Evolutionary conservation across 2,329 filamentous ascomycete genomes (phyloP).

Genomic region (Trichoderma guizhouense): DNA sequence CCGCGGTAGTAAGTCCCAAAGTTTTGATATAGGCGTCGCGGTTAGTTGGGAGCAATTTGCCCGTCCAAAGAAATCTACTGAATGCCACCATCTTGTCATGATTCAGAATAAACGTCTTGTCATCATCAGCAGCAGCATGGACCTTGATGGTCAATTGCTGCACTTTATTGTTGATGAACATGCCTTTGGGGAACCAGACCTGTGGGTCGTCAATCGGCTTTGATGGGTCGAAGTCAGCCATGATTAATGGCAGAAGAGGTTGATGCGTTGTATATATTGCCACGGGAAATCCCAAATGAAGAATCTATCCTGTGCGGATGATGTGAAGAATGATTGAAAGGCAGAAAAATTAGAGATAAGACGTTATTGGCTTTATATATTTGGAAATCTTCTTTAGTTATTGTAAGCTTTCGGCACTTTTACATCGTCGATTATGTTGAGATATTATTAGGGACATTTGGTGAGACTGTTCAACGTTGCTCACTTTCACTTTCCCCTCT

Average conservation of each 20-base stretch:
- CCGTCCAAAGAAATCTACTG: slow-evolving; percentile 1
- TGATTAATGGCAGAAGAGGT: neutral
- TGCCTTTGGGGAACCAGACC: neutral
- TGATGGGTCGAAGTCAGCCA: neutral
- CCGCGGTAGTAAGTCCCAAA: neutral
- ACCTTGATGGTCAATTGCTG: neutral
- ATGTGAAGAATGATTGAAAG: neutral
- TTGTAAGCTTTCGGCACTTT: neutral
- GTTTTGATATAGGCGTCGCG: neutral
- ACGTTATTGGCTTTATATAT: neutral
- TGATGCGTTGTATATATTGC: neutral
- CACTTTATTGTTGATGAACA: neutral
- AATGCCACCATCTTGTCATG: neutral
- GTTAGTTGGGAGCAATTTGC: neutral
- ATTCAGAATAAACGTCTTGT: neutral
- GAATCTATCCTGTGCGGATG: neutral
- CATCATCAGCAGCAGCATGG: neutral
- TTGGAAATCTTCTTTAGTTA: neutral
- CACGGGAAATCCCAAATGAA: neutral
- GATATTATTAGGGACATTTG: accelerated
- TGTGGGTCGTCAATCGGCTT: neutral
- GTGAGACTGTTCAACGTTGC: neutral
- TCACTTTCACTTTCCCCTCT: neutral
- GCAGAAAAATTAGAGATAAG: neutral
- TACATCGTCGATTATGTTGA: neutral